A percentile compares a stretch with the other conserved stretches of the same genome.
Conservation (phyloP, 2,329 filamentous ascomycete genomes). For the Ophiocordyceps australis region DNA sequence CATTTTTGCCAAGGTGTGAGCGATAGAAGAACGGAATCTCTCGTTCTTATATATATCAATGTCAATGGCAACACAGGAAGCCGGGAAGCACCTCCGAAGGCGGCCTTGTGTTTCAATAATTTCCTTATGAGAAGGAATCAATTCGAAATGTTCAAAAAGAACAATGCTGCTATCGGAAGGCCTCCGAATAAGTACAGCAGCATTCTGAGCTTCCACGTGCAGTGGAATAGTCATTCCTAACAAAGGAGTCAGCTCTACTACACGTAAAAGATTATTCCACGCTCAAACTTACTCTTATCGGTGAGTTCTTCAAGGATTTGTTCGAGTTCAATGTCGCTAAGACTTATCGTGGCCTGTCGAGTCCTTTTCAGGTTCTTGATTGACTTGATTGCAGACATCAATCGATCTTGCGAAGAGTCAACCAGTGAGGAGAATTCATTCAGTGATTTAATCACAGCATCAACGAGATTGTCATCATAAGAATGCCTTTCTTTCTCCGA, state of each 20-base stretch:
- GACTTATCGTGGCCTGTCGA: neutral
- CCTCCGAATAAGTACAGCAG: slow-evolving; percentile 13
- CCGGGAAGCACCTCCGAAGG: slow-evolving; percentile 11
- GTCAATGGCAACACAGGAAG: slow-evolving; percentile 5
- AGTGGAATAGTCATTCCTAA: neutral
- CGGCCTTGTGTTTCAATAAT: slow-evolving; percentile 12
- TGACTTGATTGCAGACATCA: neutral
- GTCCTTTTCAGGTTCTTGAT: neutral
- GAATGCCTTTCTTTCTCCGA: neutral
- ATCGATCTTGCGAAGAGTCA: neutral
- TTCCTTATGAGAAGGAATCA: slow-evolving; percentile 9
- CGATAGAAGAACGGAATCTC: too few relatives aligned
- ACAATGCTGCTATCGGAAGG: slow-evolving; percentile 3
- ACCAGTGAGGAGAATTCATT: neutral
- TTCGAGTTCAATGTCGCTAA: neutral
- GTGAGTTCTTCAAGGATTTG: neutral
- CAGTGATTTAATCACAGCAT: neutral
- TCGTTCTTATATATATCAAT: neutral
- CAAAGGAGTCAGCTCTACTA: neutral
- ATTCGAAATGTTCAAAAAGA: slow-evolving; percentile 15
- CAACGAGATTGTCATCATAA: neutral
- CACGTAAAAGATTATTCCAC: too few relatives aligned
- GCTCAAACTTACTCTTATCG: too few relatives aligned
- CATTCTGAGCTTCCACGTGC: slow-evolving; percentile 11
- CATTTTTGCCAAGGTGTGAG: slow-evolving; percentile 8